Conservation (phyloP, 331 rosid genomes). For the Arachis monticola region DNA sequence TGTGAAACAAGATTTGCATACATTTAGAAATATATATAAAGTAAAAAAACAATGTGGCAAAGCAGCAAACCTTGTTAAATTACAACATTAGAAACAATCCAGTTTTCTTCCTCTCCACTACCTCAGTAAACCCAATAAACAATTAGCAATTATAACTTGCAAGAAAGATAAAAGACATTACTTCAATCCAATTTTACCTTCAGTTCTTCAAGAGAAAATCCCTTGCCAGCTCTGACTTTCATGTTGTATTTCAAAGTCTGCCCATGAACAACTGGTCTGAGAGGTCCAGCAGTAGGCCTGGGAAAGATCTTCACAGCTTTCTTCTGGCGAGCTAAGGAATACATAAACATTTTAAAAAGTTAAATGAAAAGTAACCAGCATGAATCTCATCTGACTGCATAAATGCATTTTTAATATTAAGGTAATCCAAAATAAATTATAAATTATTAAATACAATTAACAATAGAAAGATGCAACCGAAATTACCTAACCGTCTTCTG, state of each 20-base stretch:
- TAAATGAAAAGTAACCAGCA: background rate
- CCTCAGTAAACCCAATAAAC: background rate
- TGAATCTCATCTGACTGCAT: background rate
- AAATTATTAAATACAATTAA: background rate
- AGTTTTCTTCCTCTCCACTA: background rate
- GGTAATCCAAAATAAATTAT: background rate
- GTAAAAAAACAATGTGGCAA: background rate
- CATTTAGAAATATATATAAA: background rate
- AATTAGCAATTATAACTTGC: background rate
- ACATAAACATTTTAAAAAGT: background rate
- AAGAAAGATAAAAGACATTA: background rate
- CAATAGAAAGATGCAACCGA: background rate
- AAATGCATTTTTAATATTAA: background rate
- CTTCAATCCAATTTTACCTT: conserved; percentile 45
- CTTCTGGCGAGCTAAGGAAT: conserved; percentile 60
- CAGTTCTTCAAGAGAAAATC: conserved; percentile 68
- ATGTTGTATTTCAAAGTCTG: conserved; percentile 68
- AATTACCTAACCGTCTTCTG: conserved; percentile 70
- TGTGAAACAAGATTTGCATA: background rate
- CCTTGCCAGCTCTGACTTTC: conserved; percentile 70
- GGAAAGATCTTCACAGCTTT: conserved; percentile 73
- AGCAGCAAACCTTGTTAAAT: background rate
- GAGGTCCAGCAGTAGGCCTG: conserved; percentile 65
- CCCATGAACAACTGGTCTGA: conserved; percentile 67
- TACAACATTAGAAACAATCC: background rate